Conservation (phyloP, 1,139 yeast genomes). For the Eremothecium gossypii region DNA sequence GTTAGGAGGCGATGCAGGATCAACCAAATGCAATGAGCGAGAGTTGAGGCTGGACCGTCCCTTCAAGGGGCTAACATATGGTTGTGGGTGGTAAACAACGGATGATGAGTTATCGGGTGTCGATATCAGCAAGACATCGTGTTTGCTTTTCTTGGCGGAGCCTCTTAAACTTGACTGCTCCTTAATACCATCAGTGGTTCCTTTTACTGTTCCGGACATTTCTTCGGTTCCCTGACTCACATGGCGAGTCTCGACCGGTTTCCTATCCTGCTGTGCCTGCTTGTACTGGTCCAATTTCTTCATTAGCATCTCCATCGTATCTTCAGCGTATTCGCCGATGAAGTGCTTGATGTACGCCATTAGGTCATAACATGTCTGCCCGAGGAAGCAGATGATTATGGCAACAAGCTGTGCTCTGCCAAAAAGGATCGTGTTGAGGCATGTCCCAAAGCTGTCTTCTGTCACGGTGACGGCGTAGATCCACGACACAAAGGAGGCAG, state of each 20-base stretch:
- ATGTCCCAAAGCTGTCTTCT: neutral
- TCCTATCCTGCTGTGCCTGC: neutral
- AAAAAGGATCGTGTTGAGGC: neutral
- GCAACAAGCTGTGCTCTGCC: conserved; percentile 3
- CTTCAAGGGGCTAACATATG: conserved; percentile 8
- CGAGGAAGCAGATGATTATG: conserved; percentile 1
- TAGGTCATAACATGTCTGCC: conserved; percentile 1
- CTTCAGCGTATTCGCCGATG: conserved; percentile 2
- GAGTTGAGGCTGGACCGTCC: conserved; percentile 3
- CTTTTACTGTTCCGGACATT: neutral
- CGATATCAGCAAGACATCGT: conserved; percentile 4
- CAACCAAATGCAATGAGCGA: neutral
- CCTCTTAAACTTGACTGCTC: neutral
- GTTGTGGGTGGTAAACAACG: conserved; percentile 3
- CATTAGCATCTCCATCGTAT: conserved; percentile 1
- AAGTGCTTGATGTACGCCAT: conserved; percentile 2
- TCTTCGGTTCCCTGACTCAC: neutral
- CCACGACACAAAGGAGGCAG: neutral
- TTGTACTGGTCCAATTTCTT: conserved; percentile 2
- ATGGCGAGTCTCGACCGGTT: neutral
- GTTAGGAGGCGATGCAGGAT: conserved; percentile 1
- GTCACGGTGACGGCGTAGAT: neutral
- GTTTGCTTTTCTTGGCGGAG: neutral
- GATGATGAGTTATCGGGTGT: conserved; percentile 1
- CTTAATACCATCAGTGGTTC: neutral